Conservation (phyloP, 768 basidiomycete species). For the Tylopilus felleus region DNA sequence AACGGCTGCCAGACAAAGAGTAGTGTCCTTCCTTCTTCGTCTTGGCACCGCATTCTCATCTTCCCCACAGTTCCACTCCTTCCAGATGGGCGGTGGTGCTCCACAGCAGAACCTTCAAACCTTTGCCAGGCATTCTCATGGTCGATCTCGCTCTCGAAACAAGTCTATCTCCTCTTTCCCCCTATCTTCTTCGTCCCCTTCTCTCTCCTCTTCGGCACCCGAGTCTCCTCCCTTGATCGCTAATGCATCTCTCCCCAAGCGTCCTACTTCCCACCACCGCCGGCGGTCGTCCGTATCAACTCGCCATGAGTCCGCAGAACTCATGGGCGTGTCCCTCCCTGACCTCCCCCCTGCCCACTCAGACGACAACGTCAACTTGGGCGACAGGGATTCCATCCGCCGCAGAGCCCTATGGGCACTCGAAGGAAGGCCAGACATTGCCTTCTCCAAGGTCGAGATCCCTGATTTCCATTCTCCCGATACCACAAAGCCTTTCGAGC, state of each 20-base stretch:
- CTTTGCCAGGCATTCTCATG: constrained; percentile 33
- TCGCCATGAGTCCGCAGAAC: constrained; percentile 82
- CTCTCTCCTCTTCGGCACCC: constrained; percentile 38
- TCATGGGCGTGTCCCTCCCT: constrained; percentile 80
- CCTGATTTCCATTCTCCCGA: constrained; percentile 68
- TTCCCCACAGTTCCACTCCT: constrained; percentile 59
- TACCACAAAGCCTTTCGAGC: constrained; percentile 57
- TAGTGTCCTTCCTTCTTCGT: constrained; percentile 10
- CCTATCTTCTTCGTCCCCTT: constrained; percentile 16
- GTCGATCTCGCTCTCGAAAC: constrained; percentile 66
- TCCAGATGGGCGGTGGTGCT: constrained; percentile 56
- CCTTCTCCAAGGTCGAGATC: constrained; percentile 77
- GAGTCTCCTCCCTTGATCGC: constrained; percentile 28
- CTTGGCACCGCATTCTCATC: background rate
- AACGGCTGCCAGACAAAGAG: constrained; percentile 42
- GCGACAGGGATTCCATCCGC: constrained; percentile 75
- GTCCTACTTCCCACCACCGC: constrained; percentile 72
- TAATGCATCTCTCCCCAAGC: constrained; percentile 40
- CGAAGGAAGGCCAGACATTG: constrained; percentile 75
- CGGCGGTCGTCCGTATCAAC: constrained; percentile 89
- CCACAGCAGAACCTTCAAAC: constrained; percentile 37
- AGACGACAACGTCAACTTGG: constrained; percentile 66
- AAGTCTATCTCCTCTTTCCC: constrained; percentile 39
- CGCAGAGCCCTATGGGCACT: constrained; percentile 82
- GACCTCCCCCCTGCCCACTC: constrained; percentile 57